Evolutionary conservation across 768 basidiomycete genomes (phyloP), one percentile per base, ranked within the genome.

Genomic region (Dentipellis fragilis): DNA sequence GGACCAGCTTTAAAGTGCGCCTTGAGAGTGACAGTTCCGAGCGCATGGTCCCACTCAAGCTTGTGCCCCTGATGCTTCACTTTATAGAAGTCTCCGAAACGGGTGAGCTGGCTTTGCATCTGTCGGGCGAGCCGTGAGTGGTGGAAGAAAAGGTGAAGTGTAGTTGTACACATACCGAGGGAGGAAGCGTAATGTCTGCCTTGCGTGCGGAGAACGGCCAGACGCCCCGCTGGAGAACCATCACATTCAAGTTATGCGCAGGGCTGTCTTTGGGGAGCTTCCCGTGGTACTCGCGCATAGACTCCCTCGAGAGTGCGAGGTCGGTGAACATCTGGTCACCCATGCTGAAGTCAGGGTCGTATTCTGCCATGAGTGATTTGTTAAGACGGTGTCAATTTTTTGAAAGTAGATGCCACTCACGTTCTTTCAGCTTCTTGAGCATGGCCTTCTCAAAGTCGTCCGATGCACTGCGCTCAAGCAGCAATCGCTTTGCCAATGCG

Each of bases 251-350:
- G 59, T 78, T 83, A 56, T 71, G 73, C 5, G 72, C 74, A 0
- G 70, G 23, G 70, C 66, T 55, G 45, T 36, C 45, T 10, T 48
- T 55, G 36, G 50, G 12, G 57, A 64, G 17, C 59, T 60, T 75
- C 23, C 70, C 63, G 56, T 83, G 77, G 68, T 83, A 89, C 58
- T 86, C 85, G 0, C 68, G 66, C 77, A 91, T 80, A 19, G 81
- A 66, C 55, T 94, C 91, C 52, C 81, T 69, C 1, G 91, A 94
- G 16, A 91, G 72, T 0, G 81, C 80, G 3, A 95, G 72, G 64
- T 95, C 93, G 58, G 84, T 93, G 73, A 97, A 95, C 95, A 98
- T 95, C 40, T 91, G 83, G 63, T 93, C 90, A 51, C 93, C 92
- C 72, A 87, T 88, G 8, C 87, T 89, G 64, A 98, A 98, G 58